These are phyloP conservation scores for Rhodomyrtus psidioides DNA, from an alignment of 441 rosid species.

Conservation along the genomic window DNA sequence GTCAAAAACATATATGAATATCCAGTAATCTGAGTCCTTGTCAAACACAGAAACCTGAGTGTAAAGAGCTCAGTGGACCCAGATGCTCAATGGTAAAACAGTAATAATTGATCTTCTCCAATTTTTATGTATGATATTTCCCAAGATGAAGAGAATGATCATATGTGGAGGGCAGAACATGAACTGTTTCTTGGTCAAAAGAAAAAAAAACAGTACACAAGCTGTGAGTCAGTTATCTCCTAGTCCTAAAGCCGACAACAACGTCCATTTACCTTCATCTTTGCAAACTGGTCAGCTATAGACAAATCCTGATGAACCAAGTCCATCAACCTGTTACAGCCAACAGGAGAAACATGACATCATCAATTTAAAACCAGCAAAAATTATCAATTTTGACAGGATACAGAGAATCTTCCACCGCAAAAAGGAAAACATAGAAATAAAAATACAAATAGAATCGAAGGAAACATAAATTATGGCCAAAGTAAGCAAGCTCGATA, in stretches of 20 bases:
- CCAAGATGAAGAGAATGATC: not conserved
- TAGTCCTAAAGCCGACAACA: not conserved
- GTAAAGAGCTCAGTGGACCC: not conserved
- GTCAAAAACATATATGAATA: not conserved
- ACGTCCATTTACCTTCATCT: constrained; percentile 55
- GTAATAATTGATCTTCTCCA: not conserved
- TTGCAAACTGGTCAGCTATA: constrained; percentile 86
- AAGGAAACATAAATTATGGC: not conserved
- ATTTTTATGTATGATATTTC: not conserved
- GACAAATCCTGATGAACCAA: constrained; percentile 86
- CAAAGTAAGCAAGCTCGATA: not conserved
- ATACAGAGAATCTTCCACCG: not conserved
- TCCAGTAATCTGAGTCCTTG: not conserved
- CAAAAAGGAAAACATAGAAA: not conserved
- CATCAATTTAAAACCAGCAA: not conserved
- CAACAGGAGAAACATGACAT: not conserved
- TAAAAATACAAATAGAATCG: not conserved
- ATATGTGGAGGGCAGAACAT: not conserved
- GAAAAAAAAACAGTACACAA: not conserved
- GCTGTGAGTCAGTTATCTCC: not conserved
- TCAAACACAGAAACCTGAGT: not conserved
- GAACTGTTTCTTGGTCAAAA: not conserved
- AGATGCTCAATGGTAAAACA: not conserved
- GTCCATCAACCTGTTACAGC: constrained; percentile 69
- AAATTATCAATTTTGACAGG: not conserved